A percentile compares a stretch with the other conserved stretches of the same genome.
Conservation (phyloP, 805 yeast species). For the Saturnispora saitoi region DNA sequence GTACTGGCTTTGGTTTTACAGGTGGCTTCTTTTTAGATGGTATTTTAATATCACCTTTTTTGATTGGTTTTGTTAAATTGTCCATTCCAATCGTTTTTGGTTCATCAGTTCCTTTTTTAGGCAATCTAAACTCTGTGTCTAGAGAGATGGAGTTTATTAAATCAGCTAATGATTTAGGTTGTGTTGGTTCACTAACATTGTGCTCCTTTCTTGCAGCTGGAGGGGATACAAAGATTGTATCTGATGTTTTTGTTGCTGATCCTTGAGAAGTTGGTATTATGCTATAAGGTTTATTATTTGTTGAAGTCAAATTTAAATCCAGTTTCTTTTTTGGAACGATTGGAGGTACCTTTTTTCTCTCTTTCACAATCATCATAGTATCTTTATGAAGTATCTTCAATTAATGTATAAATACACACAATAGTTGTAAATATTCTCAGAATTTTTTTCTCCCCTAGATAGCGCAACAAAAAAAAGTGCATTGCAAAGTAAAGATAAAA, state of each 20-base stretch:
- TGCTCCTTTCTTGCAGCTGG: not conserved
- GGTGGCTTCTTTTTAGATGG: not conserved
- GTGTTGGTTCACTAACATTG: not conserved
- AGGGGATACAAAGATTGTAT: not conserved
- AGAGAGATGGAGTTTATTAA: conserved; percentile 10
- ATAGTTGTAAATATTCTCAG: too few relatives aligned
- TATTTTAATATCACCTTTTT: not conserved
- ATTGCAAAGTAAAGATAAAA: too few relatives aligned
- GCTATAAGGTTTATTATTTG: not conserved
- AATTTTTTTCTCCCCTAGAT: too few relatives aligned
- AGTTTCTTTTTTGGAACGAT: conserved; percentile 22
- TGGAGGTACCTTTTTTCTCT: conserved; percentile 21
- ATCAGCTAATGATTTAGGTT: conserved; percentile 5
- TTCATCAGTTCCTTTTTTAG: conserved; percentile 9
- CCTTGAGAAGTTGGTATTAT: not conserved
- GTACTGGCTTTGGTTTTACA: not conserved
- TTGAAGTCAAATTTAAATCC: conserved; percentile 3
- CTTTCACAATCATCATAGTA: not conserved
- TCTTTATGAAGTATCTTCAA: not conserved
- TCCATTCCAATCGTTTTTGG: conserved; percentile 21
- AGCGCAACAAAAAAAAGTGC: too few relatives aligned
- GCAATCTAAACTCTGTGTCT: conserved; percentile 5
- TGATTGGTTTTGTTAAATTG: conserved; percentile 15
- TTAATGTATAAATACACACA: too few relatives aligned
- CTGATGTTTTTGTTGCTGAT: not conserved